These are phyloP conservation scores for Cladorrhinum sp. DNA, from an alignment of 2,329 filamentous ascomycete species.

Conservation along the genomic window DNA sequence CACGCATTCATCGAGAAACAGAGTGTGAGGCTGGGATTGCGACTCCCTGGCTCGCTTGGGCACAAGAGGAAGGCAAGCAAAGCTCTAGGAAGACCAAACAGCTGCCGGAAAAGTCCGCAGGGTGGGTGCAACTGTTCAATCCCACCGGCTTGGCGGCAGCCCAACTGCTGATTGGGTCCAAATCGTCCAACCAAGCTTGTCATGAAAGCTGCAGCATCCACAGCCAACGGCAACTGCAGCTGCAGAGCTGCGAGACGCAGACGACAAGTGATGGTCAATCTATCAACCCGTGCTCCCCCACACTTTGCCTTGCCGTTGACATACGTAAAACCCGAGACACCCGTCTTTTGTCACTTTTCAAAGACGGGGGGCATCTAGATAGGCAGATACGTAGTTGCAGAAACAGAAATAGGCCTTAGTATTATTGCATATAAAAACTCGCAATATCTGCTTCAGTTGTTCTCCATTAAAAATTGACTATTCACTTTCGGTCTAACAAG, in stretches of 20 bases:
- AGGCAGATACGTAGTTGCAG: neutral
- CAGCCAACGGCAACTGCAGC: slow-evolving; percentile 22
- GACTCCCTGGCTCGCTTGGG: slow-evolving; percentile 21
- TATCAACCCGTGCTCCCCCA: neutral
- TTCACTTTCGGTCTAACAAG: slow-evolving; percentile 27
- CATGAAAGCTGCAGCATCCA: slow-evolving; percentile 9
- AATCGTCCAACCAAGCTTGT: slow-evolving; percentile 15
- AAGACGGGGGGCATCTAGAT: too few species aligned
- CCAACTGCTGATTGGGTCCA: slow-evolving; percentile 19
- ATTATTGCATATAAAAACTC: neutral
- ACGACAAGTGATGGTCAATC: neutral
- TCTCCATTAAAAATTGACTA: slow-evolving; percentile 29
- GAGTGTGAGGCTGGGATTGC: slow-evolving; percentile 23
- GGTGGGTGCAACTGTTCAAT: slow-evolving; percentile 16
- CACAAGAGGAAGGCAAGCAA: neutral
- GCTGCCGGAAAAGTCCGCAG: slow-evolving; percentile 21
- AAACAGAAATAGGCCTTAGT: neutral
- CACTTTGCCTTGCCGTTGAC: neutral
- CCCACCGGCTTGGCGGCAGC: slow-evolving; percentile 18
- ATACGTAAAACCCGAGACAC: neutral
- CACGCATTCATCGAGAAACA: neutral
- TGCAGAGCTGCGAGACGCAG: slow-evolving; percentile 3
- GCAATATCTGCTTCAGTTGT: slow-evolving; percentile 4
- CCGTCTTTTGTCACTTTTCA: neutral
- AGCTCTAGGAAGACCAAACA: slow-evolving; percentile 19